These are phyloP conservation scores for Pulveroboletus sp. DNA, from an alignment of 768 basidiomycete species.

Conservation along the genomic window DNA sequence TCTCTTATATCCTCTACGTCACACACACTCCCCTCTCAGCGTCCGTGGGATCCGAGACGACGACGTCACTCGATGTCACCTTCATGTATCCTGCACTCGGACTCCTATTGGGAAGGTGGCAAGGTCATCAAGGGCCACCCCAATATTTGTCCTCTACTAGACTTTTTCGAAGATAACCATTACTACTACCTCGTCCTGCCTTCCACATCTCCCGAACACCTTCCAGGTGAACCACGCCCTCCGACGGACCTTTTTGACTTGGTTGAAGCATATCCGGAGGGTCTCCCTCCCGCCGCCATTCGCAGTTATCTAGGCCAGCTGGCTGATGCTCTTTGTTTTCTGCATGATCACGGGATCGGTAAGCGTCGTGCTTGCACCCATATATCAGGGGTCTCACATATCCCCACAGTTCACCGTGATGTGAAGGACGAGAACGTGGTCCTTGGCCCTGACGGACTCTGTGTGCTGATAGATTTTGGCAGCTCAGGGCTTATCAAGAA, in stretches of 20 bases:
- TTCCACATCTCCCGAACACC: constrained; percentile 59
- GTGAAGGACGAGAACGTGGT: constrained; percentile 98
- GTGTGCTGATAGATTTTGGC: constrained; percentile 95
- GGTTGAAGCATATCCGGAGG: constrained; percentile 85
- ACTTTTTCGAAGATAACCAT: constrained; percentile 96
- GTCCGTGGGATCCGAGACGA: constrained; percentile 82
- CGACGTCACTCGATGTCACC: constrained; percentile 19
- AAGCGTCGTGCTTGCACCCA: constrained; percentile 22
- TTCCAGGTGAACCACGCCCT: constrained; percentile 47
- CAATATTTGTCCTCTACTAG: constrained; percentile 89
- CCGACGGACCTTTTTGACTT: constrained; percentile 91
- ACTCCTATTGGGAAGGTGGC: constrained; percentile 61
- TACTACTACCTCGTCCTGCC: constrained; percentile 95
- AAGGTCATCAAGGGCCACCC: constrained; percentile 83
- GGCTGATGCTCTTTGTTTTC: constrained; percentile 83
- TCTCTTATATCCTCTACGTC: constrained; percentile 79
- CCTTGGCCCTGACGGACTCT: constrained; percentile 72
- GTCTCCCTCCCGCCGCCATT: constrained; percentile 68
- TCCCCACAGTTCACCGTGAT: constrained; percentile 78
- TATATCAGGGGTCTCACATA: constrained; percentile 10
- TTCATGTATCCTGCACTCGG: constrained; percentile 8
- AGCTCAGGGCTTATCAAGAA: constrained; percentile 84
- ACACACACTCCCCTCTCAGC: constrained; percentile 70
- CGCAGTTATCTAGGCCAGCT: constrained; percentile 91
- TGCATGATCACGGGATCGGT: constrained; percentile 92